Conservation (phyloP, 305 asterid species). For the Fraxinus albicans region DNA sequence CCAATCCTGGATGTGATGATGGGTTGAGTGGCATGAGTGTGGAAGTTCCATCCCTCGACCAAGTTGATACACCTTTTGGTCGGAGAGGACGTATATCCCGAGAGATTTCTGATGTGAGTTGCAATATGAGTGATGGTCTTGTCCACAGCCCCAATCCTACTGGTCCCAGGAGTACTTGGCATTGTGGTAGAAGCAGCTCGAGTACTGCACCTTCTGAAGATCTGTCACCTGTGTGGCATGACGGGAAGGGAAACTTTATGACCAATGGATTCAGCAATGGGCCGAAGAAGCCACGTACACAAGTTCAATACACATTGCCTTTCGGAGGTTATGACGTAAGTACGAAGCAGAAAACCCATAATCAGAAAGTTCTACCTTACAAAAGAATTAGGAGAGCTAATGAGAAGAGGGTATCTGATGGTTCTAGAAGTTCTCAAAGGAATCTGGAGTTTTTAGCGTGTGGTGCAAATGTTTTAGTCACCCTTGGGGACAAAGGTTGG, state of each 20-base stretch:
- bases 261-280: conserved; percentile 69
- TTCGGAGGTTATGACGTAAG: conserved; percentile 51
- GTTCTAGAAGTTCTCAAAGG: conserved; percentile 54
- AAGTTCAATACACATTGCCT: conserved; percentile 86
- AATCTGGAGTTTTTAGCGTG: conserved; percentile 59
- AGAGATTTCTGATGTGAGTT: conserved; percentile 44
- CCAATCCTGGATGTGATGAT: conserved; percentile 33
- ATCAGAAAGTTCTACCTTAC: conserved; percentile 61
- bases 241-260: conserved; percentile 46
- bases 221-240: conserved; percentile 54
- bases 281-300: conserved; percentile 93
- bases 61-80: conserved; percentile 35
- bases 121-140: conserved; percentile 40
- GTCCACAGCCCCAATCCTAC: conserved; percentile 38
- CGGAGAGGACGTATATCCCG: conserved; percentile 33
- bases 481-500: conserved; percentile 86
- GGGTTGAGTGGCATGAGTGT: conserved; percentile 43
- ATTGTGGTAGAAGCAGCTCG: conserved; percentile 45
- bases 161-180: conserved; percentile 42
- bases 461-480: conserved; percentile 75
- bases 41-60: conserved; percentile 59
- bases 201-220: conserved; percentile 54
- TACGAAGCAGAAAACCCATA: conserved; percentile 52
- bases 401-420: conserved; percentile 69
- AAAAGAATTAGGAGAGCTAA: conserved; percentile 88